phyloP scores from a whole-genome alignment of 2,329 filamentous ascomycete genomes.

The Daldinia eschscholtzii region DNA sequence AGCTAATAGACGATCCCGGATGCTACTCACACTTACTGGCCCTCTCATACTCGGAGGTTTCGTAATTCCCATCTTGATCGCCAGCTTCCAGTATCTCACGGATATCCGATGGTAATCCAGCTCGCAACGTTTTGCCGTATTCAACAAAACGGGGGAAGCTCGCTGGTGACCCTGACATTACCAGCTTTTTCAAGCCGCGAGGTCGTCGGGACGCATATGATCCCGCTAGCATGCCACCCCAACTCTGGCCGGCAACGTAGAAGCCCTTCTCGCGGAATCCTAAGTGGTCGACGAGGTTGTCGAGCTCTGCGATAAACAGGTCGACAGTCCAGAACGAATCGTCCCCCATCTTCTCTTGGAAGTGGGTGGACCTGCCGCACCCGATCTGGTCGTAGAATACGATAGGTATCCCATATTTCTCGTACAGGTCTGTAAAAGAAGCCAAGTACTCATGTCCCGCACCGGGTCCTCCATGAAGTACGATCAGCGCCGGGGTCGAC shows the following conservation, averaged over 20 bases:
- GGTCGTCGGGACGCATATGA: slow-evolving; percentile 17
- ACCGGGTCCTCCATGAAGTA: slow-evolving; percentile 30
- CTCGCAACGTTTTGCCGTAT: slow-evolving; percentile 9
- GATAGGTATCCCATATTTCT: slow-evolving; percentile 56
- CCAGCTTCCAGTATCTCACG: slow-evolving; percentile 14
- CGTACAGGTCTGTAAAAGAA: slow-evolving; percentile 54
- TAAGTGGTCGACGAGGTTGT: slow-evolving; percentile 57
- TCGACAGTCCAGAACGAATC: slow-evolving; percentile 61
- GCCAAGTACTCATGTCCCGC: slow-evolving; percentile 52
- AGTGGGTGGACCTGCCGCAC: slow-evolving; percentile 62
- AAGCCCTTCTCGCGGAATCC: slow-evolving; percentile 25
- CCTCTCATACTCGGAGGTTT: slow-evolving; percentile 21
- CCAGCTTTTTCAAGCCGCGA: slow-evolving; percentile 16
- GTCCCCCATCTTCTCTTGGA: slow-evolving; percentile 60
- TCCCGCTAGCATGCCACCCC: slow-evolving; percentile 23
- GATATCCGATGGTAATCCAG: slow-evolving; percentile 15
- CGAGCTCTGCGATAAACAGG: slow-evolving; percentile 63
- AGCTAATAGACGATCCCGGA: background rate
- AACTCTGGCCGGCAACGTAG: slow-evolving; percentile 22
- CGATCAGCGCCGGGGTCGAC: slow-evolving; percentile 17
- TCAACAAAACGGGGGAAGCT: slow-evolving; percentile 23
- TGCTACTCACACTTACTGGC: slow-evolving; percentile 15
- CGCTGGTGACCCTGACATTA: slow-evolving; percentile 22
- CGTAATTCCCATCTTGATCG: slow-evolving; percentile 13
- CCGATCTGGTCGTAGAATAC: slow-evolving; percentile 69